Evolutionary conservation across 2,329 filamentous ascomycete genomes (phyloP).

Genomic region (Eutypa lata): DNA sequence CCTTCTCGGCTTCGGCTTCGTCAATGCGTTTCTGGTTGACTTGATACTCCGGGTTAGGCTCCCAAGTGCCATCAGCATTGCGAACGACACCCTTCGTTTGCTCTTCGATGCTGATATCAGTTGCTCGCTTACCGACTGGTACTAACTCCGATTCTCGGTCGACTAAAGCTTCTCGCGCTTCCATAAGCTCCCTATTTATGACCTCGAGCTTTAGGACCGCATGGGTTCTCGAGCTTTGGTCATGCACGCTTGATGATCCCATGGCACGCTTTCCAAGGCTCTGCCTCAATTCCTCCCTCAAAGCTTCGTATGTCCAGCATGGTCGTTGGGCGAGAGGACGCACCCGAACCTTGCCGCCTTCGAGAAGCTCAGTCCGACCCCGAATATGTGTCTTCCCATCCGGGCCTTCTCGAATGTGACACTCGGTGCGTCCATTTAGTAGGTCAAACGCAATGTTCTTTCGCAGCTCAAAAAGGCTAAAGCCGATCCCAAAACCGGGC

Average conservation of each 20-base stretch:
- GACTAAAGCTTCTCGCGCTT: constrained; percentile 33
- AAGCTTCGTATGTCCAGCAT: constrained; percentile 33
- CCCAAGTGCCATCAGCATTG: constrained; percentile 29
- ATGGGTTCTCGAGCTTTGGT: constrained; percentile 43
- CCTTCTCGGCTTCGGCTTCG: constrained; percentile 35
- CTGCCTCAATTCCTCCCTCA: constrained; percentile 24
- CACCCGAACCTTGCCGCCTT: constrained; percentile 38
- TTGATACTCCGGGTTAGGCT: constrained; percentile 30
- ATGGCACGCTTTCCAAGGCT: constrained; percentile 32
- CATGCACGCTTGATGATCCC: constrained; percentile 37
- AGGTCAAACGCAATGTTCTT: constrained; percentile 40
- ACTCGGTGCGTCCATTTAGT: constrained; percentile 34
- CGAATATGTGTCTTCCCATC: constrained; percentile 39
- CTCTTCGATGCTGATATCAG: constrained; percentile 37
- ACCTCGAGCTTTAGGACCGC: constrained; percentile 41
- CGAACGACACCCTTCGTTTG: constrained; percentile 26
- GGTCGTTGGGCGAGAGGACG: constrained; percentile 31
- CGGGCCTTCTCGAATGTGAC: constrained; percentile 36
- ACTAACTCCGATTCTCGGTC: constrained; percentile 42
- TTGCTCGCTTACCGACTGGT: constrained; percentile 39
- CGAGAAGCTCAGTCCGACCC: constrained; percentile 37
- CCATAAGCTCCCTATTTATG: constrained; percentile 31
- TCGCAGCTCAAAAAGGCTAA: constrained; percentile 39
- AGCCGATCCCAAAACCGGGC: constrained; percentile 29
- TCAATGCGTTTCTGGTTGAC: constrained; percentile 37